Base-by-base conservation (phyloP, 257 asterid genomes). In the Voacanga thouarsii region DNA sequence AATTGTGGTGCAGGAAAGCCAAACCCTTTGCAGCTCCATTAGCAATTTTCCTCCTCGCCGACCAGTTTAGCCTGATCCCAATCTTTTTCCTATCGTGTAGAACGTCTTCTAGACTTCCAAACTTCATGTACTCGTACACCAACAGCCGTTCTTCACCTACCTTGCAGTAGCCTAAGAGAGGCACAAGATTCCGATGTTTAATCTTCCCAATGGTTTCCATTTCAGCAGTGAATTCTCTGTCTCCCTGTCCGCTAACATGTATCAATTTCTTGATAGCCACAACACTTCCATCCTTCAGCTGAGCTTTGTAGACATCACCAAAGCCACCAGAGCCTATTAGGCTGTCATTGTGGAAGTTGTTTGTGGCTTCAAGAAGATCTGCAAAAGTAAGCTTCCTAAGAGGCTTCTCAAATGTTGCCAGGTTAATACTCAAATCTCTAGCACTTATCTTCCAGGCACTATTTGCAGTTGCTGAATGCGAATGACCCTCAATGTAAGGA, bases 161-260 rank as follows among this genome's bases (percentile, higher is more conserved):
- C 71, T 88, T 91, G 84, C 99, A 94, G 55, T 91, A 94, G 1
- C 99, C 99, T 33, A 94, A 75, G 11, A 94, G 85, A 0, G 99
- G 97, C 18, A 94, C 99, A 1, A 94, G 92, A 79, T 94, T 92
- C 53, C 96, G 88, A 59, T 94, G 97, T 82, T 94, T 94, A 67
- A 95, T 85, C 71, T 91, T 95, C 77, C 99, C 99, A 0, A 95
- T 95, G 2, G 99, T 95, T 81, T 95, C 98, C 99, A 95, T 95
- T 84, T 95, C 99, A 10, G 98, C 98, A 0, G 89, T 92, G 90
- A 95, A 95, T 76, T 95, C 99, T 0, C 96, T 80, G 55, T 95
- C 99, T 6, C 97, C 99, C 68, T 94, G 99, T 30, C 99, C 95
- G 1, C 96, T 89, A 4, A 94, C 92, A 2, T 92, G 96, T 43